These are phyloP conservation scores for Phytophthora fragariae DNA, from an alignment of 352 stramenopile genomes.

Conservation along the genomic window DNA sequence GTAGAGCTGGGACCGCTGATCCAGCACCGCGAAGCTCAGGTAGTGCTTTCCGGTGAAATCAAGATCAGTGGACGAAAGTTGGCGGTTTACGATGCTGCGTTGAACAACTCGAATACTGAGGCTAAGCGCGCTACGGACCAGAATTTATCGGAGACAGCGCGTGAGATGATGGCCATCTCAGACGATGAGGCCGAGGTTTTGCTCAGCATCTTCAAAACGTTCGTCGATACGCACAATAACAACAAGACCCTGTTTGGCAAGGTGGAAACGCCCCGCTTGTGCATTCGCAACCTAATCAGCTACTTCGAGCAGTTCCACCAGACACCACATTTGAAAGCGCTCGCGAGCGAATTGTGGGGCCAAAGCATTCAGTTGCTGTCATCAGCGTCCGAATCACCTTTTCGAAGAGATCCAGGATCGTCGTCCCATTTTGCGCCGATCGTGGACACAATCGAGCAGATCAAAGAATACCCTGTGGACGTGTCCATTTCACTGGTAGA, in stretches of 20 bases:
- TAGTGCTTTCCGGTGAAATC: slow-evolving; percentile 68
- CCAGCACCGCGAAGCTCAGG: slow-evolving; percentile 58
- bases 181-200: slow-evolving; percentile 60
- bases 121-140: slow-evolving; percentile 32
- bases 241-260: slow-evolving; percentile 64
- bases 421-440: slow-evolving; percentile 40
- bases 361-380: slow-evolving; percentile 58
- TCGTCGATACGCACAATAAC: slow-evolving; percentile 54
- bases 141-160: slow-evolving; percentile 51
- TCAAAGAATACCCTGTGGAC: slow-evolving; percentile 76
- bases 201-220: slow-evolving; percentile 57
- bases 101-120: slow-evolving; percentile 37
- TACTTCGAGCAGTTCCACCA: slow-evolving; percentile 73
- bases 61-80: slow-evolving; percentile 67
- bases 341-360: slow-evolving; percentile 64
- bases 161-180: slow-evolving; percentile 56
- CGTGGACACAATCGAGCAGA: slow-evolving; percentile 58
- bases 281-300: slow-evolving; percentile 68
- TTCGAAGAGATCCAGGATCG: slow-evolving; percentile 9
- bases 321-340: slow-evolving; percentile 50
- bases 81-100: slow-evolving; percentile 60
- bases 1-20: slow-evolving; percentile 69
- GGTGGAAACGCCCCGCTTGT: slow-evolving; percentile 50
- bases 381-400: slow-evolving; percentile 34
- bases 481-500: slow-evolving; percentile 73